Conservation (phyloP, 192 early-diverging fungal species). For the Backusella macrospora region DNA sequence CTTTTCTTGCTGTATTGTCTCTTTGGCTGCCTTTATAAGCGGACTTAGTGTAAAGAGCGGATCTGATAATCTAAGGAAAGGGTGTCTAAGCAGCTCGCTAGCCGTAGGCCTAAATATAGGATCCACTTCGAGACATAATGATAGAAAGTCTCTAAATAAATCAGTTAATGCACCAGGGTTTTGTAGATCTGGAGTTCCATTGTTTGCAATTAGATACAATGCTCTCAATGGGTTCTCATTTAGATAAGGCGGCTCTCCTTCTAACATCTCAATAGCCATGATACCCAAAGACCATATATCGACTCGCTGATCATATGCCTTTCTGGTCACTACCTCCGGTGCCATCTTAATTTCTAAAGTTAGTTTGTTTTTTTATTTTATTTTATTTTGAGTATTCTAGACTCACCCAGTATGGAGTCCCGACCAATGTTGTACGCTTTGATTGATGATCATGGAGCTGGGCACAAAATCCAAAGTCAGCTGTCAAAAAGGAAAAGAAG, state of each 20-base stretch:
- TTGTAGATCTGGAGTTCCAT: conserved; percentile 88
- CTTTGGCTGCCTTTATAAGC: conserved; percentile 56
- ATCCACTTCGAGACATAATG: conserved; percentile 80
- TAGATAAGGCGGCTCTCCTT: conserved; percentile 96
- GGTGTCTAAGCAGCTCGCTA: conserved; percentile 80
- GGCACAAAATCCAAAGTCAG: conserved; percentile 90
- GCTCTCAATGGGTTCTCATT: conserved; percentile 92
- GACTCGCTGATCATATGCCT: conserved; percentile 90
- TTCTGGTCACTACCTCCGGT: conserved; percentile 93
- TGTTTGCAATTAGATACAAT: conserved; percentile 95
- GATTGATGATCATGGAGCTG: conserved; percentile 67
- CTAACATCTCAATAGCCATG: conserved; percentile 98
- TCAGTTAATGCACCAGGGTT: conserved; percentile 78
- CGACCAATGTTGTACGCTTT: conserved; percentile 87
- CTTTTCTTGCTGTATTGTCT: conserved; percentile 4
- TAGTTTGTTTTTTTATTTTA: background rate
- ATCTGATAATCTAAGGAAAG: conserved; percentile 83
- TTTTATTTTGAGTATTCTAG: background rate
- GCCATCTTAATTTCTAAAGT: conserved; percentile 66
- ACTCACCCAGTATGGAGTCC: conserved; percentile 85
- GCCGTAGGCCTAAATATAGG: conserved; percentile 80
- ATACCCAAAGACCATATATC: conserved; percentile 98
- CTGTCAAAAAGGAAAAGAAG: conserved; percentile 38
- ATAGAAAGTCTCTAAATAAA: conserved; percentile 84
- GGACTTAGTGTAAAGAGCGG: conserved; percentile 81